A percentile compares a stretch with the other conserved stretches of the same genome.
These are phyloP conservation scores for Beauveria rudraprayagi DNA, from an alignment of 2,329 filamentous ascomycete species.

Conservation along the genomic window DNA sequence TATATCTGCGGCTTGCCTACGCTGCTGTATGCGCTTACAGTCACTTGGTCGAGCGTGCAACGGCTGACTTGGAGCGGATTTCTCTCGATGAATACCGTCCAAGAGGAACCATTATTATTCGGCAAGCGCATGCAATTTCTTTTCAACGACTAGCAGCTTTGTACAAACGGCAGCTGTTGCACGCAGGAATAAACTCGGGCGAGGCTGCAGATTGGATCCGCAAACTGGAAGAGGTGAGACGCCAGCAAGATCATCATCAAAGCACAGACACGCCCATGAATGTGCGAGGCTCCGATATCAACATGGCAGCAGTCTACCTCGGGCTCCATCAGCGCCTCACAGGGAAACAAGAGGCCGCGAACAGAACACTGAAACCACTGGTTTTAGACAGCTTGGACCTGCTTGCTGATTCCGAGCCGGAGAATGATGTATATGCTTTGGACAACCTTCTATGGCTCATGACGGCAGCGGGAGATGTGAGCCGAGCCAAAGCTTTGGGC, in stretches of 20 bases:
- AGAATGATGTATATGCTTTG: slow-evolving; percentile 34
- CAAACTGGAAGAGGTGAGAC: slow-evolving; percentile 28
- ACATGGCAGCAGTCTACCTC: slow-evolving; percentile 33
- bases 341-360: slow-evolving; percentile 20
- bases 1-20: slow-evolving; percentile 30
- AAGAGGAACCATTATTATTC: slow-evolving; percentile 30
- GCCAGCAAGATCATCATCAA: slow-evolving; percentile 29
- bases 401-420: slow-evolving; percentile 31
- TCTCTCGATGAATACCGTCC: slow-evolving; percentile 30
- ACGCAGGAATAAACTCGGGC: slow-evolving; percentile 18
- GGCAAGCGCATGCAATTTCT: slow-evolving; percentile 31
- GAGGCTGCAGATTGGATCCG: slow-evolving; percentile 25
- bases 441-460: slow-evolving; percentile 33
- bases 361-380: slow-evolving; percentile 23
- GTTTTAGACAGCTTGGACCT: slow-evolving; percentile 31
- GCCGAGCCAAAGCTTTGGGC: slow-evolving; percentile 28
- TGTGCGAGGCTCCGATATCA: slow-evolving; percentile 34
- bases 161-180: slow-evolving; percentile 28
- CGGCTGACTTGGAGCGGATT: slow-evolving; percentile 28
- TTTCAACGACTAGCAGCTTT: slow-evolving; percentile 31
- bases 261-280: slow-evolving; percentile 31
- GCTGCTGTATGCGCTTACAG: slow-evolving; percentile 28
- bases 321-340: slow-evolving; percentile 29
- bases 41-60: slow-evolving; percentile 26
- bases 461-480: slow-evolving; percentile 29